phyloP scores from a whole-genome alignment of 495 filamentous ascomycete species.

The Penicillium diatomitis region DNA sequence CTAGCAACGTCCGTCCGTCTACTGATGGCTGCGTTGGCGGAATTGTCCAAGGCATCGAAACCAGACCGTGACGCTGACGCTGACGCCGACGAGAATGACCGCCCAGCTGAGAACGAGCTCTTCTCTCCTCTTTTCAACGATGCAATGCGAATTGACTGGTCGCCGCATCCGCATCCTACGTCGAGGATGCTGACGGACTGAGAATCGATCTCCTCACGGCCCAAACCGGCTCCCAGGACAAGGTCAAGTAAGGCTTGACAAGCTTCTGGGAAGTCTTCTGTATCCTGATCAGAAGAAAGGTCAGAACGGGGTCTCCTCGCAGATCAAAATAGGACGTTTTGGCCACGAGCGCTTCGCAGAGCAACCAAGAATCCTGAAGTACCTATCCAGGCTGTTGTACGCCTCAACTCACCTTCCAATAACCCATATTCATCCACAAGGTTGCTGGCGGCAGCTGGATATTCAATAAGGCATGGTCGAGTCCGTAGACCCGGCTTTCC shows the following conservation, averaged over 20 bases:
- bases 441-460: constrained; percentile 5
- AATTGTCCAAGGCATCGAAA: neutral
- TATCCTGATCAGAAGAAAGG: constrained; percentile 7
- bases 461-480: constrained; percentile 12
- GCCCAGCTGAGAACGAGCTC: too few species aligned
- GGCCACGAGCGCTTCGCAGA: too few species aligned
- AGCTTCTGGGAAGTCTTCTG: constrained; percentile 28
- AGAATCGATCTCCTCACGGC: constrained; percentile 2
- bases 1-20: neutral
- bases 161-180: constrained; percentile 43
- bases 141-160: constrained; percentile 31
- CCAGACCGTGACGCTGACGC: neutral
- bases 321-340: too few species aligned
- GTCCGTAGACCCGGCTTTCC: constrained; percentile 28
- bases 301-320: too few species aligned
- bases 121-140: neutral
- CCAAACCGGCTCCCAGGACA: constrained; percentile 28
- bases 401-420: constrained; percentile 8
- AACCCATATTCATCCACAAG: constrained; percentile 18
- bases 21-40: neutral
- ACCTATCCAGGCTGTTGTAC: too few species aligned
- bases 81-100: neutral
- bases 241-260: constrained; percentile 33
- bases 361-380: too few species aligned
- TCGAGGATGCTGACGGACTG: constrained; percentile 28